phyloP scores from a whole-genome alignment of 1,284 basidiomycete species.

The Coniferiporia weirii region DNA sequence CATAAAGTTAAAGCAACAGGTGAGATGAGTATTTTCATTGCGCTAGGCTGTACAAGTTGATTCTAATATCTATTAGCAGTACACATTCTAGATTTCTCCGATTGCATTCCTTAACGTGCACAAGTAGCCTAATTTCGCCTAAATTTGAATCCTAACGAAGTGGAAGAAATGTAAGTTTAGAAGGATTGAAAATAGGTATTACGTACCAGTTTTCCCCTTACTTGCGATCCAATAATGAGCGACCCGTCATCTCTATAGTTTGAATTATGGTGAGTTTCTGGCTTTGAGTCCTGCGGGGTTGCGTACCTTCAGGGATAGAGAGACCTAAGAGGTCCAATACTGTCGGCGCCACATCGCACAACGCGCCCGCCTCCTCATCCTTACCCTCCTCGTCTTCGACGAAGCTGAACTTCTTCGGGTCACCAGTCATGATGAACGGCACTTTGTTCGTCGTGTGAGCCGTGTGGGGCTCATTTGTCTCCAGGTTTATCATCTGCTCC shows the following conservation, averaged over 20 bases:
- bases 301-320: constrained; percentile 52
- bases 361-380: constrained; percentile 58
- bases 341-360: constrained; percentile 87
- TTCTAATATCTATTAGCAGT: constrained; percentile 3
- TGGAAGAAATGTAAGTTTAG: neutral
- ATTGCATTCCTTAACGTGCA: neutral
- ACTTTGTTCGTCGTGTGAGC: constrained; percentile 83
- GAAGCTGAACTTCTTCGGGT: constrained; percentile 45
- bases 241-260: constrained; percentile 49
- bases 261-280: constrained; percentile 11
- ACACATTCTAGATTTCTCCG: constrained; percentile 1
- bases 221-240: constrained; percentile 43
- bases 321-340: constrained; percentile 70
- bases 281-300: neutral
- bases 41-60: neutral
- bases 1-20: neutral
- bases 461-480: constrained; percentile 81
- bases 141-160: neutral
- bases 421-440: constrained; percentile 74
- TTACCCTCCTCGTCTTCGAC: constrained; percentile 38
- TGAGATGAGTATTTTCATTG: neutral
- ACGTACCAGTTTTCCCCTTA: constrained; percentile 8
- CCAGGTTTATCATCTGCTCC: constrained; percentile 84
- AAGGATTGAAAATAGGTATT: neutral
- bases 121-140: no score